Conservation (phyloP, 179 eudicot genomes). For the Pouteria campechiana region DNA sequence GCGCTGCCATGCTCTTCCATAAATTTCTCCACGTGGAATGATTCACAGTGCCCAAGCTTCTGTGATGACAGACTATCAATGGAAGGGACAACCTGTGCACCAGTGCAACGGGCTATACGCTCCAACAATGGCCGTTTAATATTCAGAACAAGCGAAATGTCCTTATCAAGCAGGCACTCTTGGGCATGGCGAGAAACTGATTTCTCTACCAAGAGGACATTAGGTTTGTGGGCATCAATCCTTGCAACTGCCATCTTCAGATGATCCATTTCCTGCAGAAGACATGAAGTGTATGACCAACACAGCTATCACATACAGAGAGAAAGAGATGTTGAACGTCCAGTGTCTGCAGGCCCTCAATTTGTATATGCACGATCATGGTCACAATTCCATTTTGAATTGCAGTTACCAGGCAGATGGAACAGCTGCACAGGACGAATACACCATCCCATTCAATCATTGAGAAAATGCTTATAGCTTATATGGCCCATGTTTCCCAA, state of each 20-base stretch:
- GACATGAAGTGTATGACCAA: too few species aligned
- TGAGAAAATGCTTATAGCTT: too few species aligned
- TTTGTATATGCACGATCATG: too few species aligned
- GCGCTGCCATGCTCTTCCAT: conserved; percentile 79
- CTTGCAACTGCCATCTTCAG: conserved; percentile 99
- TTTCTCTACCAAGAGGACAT: conserved; percentile 92
- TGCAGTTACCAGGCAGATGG: too few species aligned
- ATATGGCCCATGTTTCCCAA: too few species aligned
- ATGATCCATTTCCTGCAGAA: conserved; percentile 90
- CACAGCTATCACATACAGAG: too few species aligned
- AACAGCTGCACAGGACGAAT: too few species aligned
- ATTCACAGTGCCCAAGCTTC: conserved; percentile 74
- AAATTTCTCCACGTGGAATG: conserved; percentile 76
- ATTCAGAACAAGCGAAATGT: conserved; percentile 85
- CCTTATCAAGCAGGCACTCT: conserved; percentile 82
- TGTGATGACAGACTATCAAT: conserved; percentile 78
- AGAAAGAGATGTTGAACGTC: too few species aligned
- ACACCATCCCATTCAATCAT: too few species aligned
- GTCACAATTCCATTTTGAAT: too few species aligned
- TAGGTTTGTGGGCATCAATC: conserved; percentile 74
- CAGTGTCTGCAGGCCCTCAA: too few species aligned
- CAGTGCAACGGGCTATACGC: conserved; percentile 96
- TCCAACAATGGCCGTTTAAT: conserved; percentile 87
- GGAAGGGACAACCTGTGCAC: conserved; percentile 85
- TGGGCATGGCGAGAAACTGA: conserved; percentile 95